A percentile compares a stretch with the other conserved stretches of the same genome.
Conservation (phyloP, 805 yeast species). For the Metschnikowia sp. region DNA sequence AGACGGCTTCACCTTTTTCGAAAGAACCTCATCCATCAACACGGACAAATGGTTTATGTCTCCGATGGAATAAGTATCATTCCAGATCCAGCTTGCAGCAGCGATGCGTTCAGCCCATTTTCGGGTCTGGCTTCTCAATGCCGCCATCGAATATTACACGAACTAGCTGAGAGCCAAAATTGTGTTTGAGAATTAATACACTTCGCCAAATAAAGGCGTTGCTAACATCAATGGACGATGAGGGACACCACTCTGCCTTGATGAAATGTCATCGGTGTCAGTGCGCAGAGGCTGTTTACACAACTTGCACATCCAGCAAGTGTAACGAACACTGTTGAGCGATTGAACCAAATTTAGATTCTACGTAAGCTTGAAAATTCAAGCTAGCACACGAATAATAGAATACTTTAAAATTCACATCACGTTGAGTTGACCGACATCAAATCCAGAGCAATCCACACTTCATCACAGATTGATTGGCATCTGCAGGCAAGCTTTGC, state of each 20-base stretch:
- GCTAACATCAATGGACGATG: no score
- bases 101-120: slow-evolving; percentile 4
- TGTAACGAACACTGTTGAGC: no score
- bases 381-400: not conserved
- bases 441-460: no score
- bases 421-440: not conserved
- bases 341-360: no score
- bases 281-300: no score
- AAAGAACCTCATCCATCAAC: slow-evolving; percentile 7
- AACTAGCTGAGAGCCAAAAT: no score
- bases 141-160: not conserved
- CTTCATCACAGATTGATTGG: not conserved
- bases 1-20: not conserved
- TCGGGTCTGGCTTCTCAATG: slow-evolving; percentile 4
- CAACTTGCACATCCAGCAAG: no score
- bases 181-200: no score
- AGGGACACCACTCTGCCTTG: no score
- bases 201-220: no score
- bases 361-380: no score
- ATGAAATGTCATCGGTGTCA: no score
- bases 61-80: slow-evolving; percentile 12
- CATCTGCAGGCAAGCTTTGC: slow-evolving; percentile 2
- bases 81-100: slow-evolving; percentile 11
- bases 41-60: slow-evolving; percentile 8
- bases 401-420: not conserved